Evolutionary conservation across 1,284 basidiomycete species (phyloP).

Genomic region (Marasmius oreades): DNA sequence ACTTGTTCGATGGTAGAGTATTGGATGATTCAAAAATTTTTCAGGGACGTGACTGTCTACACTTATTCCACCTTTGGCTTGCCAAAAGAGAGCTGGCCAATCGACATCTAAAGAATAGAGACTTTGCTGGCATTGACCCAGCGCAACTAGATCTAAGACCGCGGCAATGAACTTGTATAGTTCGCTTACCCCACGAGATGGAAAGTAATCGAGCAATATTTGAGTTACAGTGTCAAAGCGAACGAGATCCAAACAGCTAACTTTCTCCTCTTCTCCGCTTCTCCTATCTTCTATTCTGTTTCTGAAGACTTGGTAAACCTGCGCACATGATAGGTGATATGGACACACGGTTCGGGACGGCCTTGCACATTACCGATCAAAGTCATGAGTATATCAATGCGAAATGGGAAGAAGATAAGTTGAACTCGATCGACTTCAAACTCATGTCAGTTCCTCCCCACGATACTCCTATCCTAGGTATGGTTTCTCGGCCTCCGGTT

Average conservation of each 20-base stretch:
- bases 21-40: neutral
- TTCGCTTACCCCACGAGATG: neutral
- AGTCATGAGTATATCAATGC: neutral
- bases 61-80: slow-evolving; percentile 14
- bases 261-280: too few relatives aligned
- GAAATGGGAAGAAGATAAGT: neutral
- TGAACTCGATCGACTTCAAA: too few relatives aligned
- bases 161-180: neutral
- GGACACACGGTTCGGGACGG: too few relatives aligned
- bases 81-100: slow-evolving; percentile 11
- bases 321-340: too few relatives aligned
- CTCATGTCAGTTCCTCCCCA: slow-evolving; percentile 25
- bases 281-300: too few relatives aligned
- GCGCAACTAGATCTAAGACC: slow-evolving; percentile 8
- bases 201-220: too few relatives aligned
- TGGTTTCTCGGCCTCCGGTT: slow-evolving; percentile 44
- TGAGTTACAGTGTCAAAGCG: too few relatives aligned
- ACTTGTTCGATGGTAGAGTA: neutral
- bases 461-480: slow-evolving; percentile 39
- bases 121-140: slow-evolving; percentile 11
- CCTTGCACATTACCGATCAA: neutral
- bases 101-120: slow-evolving; percentile 13
- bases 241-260: too few relatives aligned
- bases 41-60: slow-evolving; percentile 11
- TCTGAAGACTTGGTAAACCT: too few relatives aligned